Evolutionary conservation across 768 basidiomycete species (phyloP).

Genomic region (Scleroderma citrinum): DNA sequence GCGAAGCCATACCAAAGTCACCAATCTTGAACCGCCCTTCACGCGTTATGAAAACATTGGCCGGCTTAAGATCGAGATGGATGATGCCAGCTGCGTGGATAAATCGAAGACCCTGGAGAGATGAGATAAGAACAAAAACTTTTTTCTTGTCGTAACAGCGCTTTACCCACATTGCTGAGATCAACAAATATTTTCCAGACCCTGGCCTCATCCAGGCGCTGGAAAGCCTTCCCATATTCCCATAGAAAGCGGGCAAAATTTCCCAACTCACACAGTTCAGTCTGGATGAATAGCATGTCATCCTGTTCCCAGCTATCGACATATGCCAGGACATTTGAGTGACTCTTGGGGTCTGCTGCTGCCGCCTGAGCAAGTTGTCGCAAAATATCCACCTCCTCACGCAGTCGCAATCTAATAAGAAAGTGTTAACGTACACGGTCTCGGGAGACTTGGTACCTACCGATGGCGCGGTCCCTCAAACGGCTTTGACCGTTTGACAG

Average conservation of each 20-base stretch:
- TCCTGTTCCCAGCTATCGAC: conserved; percentile 96
- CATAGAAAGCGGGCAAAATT: conserved; percentile 88
- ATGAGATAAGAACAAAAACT: conserved; percentile 5
- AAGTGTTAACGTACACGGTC: conserved; percentile 15
- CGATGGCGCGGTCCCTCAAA: conserved; percentile 90
- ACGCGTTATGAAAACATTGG: conserved; percentile 88
- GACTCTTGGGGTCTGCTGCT: conserved; percentile 22
- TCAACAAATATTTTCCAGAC: conserved; percentile 96
- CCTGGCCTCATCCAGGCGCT: conserved; percentile 81
- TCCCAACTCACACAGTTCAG: conserved; percentile 90
- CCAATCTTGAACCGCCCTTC: conserved; percentile 93
- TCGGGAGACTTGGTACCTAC: conserved; percentile 37
- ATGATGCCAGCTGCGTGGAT: conserved; percentile 86
- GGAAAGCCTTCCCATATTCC: conserved; percentile 83
- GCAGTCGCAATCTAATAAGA: conserved; percentile 60
- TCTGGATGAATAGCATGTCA: conserved; percentile 83
- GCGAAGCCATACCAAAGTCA: conserved; percentile 97
- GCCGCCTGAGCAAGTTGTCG: conserved; percentile 57
- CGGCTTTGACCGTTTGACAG: conserved; percentile 90
- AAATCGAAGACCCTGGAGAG: conserved; percentile 70
- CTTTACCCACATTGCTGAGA: conserved; percentile 70
- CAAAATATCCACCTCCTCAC: conserved; percentile 92
- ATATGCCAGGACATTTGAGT: conserved; percentile 83
- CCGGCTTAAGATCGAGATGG: conserved; percentile 96
- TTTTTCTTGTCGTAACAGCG: neutral